phyloP scores from a whole-genome alignment of 2,329 filamentous ascomycete species.

The Cercospora nicotianae region DNA sequence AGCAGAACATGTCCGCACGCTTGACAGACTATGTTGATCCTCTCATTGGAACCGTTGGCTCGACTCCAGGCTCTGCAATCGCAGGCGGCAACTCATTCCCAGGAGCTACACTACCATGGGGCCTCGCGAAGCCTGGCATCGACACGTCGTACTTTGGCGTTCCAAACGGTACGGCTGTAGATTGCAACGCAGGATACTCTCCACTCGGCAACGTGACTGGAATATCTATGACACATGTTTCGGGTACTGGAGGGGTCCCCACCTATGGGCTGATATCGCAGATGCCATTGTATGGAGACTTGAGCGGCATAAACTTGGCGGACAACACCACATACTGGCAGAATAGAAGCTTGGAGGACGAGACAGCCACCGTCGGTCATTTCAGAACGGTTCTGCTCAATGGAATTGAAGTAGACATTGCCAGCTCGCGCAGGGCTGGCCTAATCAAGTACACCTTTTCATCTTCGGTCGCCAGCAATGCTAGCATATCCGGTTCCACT shows the following conservation, averaged over 20 bases:
- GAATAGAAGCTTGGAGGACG: slow-evolving; percentile 33
- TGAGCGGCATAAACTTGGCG: slow-evolving; percentile 44
- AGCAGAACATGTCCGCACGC: neutral
- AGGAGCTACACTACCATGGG: slow-evolving; percentile 42
- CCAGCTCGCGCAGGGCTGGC: slow-evolving; percentile 42
- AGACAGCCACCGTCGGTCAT: slow-evolving; percentile 41
- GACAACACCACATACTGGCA: slow-evolving; percentile 48
- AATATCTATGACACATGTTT: slow-evolving; percentile 43
- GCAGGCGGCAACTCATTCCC: slow-evolving; percentile 45
- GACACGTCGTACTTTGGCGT: slow-evolving; percentile 40
- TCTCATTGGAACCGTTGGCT: slow-evolving; percentile 51
- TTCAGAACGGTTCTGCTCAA: slow-evolving; percentile 41
- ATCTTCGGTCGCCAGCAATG: slow-evolving; percentile 20
- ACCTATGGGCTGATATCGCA: slow-evolving; percentile 46
- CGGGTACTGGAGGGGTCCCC: slow-evolving; percentile 31
- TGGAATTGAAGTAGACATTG: slow-evolving; percentile 40
- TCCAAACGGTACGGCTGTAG: slow-evolving; percentile 23
- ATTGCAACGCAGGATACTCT: slow-evolving; percentile 45
- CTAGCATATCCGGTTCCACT: neutral
- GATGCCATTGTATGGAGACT: slow-evolving; percentile 44
- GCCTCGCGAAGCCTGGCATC: slow-evolving; percentile 45
- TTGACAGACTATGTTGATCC: slow-evolving; percentile 44
- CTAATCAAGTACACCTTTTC: slow-evolving; percentile 44
- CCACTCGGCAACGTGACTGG: slow-evolving; percentile 44
- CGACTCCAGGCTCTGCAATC: slow-evolving; percentile 43